Base-by-base conservation (phyloP, 1,284 basidiomycete genomes). In the Rhodotorula sp. region DNA sequence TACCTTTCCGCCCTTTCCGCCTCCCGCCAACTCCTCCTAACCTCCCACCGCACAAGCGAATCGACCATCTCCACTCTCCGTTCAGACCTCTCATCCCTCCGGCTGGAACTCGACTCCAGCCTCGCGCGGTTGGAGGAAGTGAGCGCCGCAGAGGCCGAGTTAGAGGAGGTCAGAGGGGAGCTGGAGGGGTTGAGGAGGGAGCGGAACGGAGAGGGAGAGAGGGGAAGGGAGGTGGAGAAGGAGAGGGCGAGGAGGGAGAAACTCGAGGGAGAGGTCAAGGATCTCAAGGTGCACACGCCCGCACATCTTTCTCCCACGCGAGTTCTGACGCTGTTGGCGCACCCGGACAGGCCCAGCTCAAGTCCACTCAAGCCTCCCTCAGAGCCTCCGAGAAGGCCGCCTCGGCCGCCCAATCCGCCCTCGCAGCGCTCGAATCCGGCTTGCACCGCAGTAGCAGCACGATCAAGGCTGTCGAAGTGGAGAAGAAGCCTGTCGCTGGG, bases 211-310 rank as follows among this genome's bases (percentile, higher is more conserved):
- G 59, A 57, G 20, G 51, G 59, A 22, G 56, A 54, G 7, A 44
- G 32, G 5, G 34, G 34, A n/a, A 67, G 64, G 47, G 67, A 47
- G 29, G 34, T 57, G 11, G 67, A 67, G 48, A 72, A 64, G 58
- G 66, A 70, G 55, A 56, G n/a, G 34, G 39, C 30, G 13, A 58
- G 46, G 59, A 24, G 59, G 11, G 51, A 54, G 27, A 66, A 68
- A 44, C 39, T 64, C 9, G 65, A 70, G 32, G 46, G 24, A 2
- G 63, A 74, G 34, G n/a, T 60, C 67, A 72, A 70, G 67, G 67
- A 64, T n/a, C 44, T 72, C 66, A 74, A 74, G 71, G 73, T 69
- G 5, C 27, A 66, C 15, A 3, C 39, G 39, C 39, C 19, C 39
- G 8, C 11, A 15, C 39, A 8, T 17, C 39, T 44, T 2, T 17